Percentiles rank a stretch among this genome's conserved stretches.
Evolutionary conservation across 768 basidiomycete genomes (phyloP).

Genomic region (Tylopilus subfusipes): DNA sequence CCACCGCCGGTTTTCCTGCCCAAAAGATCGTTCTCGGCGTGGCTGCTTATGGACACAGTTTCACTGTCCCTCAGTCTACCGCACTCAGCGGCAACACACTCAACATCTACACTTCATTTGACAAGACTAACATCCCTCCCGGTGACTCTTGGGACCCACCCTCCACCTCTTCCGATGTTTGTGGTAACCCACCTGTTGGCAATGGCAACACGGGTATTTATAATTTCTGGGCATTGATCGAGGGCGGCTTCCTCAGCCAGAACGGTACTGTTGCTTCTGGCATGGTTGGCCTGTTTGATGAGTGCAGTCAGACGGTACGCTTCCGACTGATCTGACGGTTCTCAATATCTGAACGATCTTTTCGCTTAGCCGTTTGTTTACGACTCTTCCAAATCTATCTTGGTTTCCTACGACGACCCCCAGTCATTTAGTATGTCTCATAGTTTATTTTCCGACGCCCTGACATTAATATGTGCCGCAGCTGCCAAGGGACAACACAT

Average conservation of each 20-base stretch:
- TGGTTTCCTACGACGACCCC: conserved; percentile 66
- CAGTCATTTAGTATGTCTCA: conserved; percentile 47
- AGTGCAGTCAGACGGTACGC: conserved; percentile 73
- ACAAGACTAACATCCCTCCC: conserved; percentile 38
- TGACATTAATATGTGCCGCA: conserved; percentile 11
- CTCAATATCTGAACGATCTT: not conserved
- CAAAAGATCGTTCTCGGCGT: conserved; percentile 78
- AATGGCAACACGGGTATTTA: conserved; percentile 48
- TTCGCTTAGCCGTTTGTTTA: conserved; percentile 61
- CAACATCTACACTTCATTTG: conserved; percentile 51
- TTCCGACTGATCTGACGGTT: not conserved
- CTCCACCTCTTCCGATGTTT: conserved; percentile 48
- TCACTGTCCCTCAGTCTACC: conserved; percentile 30
- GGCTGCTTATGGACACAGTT: conserved; percentile 81
- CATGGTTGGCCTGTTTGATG: conserved; percentile 53
- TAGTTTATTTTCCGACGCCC: not conserved
- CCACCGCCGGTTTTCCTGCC: conserved; percentile 69
- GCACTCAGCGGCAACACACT: conserved; percentile 28
- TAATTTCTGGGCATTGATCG: conserved; percentile 61
- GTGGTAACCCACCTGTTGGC: conserved; percentile 51
- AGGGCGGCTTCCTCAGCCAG: conserved; percentile 49
- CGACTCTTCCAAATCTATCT: conserved; percentile 46
- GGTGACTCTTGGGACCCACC: conserved; percentile 58
- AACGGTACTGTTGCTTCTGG: conserved; percentile 48
- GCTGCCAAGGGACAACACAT: conserved; percentile 45